Conservation (phyloP, 2,329 filamentous ascomycete genomes). For the Botrytis squamosa region DNA sequence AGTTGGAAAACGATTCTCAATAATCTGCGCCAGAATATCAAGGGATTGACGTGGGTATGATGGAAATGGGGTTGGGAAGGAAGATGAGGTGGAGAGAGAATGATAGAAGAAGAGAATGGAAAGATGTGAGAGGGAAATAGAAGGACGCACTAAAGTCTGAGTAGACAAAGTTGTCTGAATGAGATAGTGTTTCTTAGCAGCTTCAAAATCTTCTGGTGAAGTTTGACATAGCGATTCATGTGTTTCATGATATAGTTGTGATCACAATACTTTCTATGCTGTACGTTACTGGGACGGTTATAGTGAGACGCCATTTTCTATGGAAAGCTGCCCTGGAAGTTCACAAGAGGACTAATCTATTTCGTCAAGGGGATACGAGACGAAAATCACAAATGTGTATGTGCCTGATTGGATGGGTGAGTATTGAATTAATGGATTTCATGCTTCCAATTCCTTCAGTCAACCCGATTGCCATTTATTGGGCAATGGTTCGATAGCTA, state of each 20-base stretch:
- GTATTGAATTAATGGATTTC: neutral
- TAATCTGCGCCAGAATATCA: too few species aligned
- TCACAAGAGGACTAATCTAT: neutral
- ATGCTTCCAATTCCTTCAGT: neutral
- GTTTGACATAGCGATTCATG: neutral
- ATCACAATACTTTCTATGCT: neutral
- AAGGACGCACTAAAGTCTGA: neutral
- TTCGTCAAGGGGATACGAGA: neutral
- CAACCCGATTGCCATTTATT: neutral
- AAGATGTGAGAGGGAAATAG: neutral
- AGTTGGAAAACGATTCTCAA: too few species aligned
- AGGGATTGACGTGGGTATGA: neutral
- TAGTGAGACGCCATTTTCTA: neutral
- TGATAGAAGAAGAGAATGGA: neutral
- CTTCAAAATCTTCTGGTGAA: too few species aligned
- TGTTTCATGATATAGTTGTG: neutral
- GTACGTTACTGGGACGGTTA: neutral
- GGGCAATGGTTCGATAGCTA: neutral
- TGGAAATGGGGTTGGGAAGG: neutral
- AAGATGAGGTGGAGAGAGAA: neutral
- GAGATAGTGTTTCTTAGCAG: neutral
- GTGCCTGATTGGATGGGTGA: neutral
- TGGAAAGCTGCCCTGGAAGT: neutral
- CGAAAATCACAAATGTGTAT: neutral
- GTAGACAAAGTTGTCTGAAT: constrained; percentile 9